Conservation (phyloP, 805 yeast species). For the Metahyphopichia silvanorum region DNA sequence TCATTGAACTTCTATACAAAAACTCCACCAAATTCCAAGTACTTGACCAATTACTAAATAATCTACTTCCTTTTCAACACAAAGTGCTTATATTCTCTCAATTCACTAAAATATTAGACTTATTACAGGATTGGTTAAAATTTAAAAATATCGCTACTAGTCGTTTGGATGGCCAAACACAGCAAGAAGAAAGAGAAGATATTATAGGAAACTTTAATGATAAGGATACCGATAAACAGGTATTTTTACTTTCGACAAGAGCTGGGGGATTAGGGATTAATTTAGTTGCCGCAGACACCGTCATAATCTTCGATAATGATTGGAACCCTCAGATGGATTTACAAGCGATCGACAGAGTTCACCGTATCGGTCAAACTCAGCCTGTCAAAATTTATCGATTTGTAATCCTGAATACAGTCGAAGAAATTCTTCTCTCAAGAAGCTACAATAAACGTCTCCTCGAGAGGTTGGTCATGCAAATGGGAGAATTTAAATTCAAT, state of each 20-base stretch:
- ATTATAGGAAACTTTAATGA: slow-evolving; percentile 54
- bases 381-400: slow-evolving; percentile 84
- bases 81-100: slow-evolving; percentile 84
- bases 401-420: slow-evolving; percentile 75
- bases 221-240: slow-evolving; percentile 18
- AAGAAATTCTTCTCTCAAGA: slow-evolving; percentile 72
- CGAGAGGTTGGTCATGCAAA: slow-evolving; percentile 61
- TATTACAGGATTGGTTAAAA: slow-evolving; percentile 72
- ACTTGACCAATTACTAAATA: slow-evolving; percentile 58
- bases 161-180: slow-evolving; percentile 74
- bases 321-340: slow-evolving; percentile 98
- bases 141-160: slow-evolving; percentile 44
- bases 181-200: slow-evolving; percentile 61
- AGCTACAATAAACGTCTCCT: slow-evolving; percentile 79
- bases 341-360: slow-evolving; percentile 95
- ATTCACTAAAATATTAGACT: slow-evolving; percentile 78
- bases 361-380: slow-evolving; percentile 83
- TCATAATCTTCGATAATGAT: slow-evolving; percentile 85
- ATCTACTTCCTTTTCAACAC: slow-evolving; percentile 50
- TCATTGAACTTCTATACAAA: slow-evolving; percentile 31
- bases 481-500: slow-evolving; percentile 36
- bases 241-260: slow-evolving; percentile 82
- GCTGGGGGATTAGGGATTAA: slow-evolving; percentile 96
- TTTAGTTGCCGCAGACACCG: slow-evolving; percentile 83
- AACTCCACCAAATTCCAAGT: slow-evolving; percentile 73